Evolutionary conservation across 768 basidiomycete genomes (phyloP), one percentile per base, ranked within the genome.

Genomic region (Boletus edulis): DNA sequence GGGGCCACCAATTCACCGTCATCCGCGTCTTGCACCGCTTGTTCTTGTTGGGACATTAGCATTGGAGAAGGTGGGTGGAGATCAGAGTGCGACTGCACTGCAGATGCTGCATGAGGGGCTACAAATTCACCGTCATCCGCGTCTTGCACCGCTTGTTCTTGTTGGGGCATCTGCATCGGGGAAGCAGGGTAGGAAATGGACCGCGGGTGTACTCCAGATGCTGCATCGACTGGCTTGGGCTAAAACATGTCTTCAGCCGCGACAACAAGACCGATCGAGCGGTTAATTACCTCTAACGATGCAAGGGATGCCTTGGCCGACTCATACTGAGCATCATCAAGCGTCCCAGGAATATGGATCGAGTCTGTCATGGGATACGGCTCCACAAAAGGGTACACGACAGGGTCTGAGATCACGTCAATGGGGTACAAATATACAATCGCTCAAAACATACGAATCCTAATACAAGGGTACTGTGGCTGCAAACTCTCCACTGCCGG

Each of bases 391-490:
- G 61, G 61, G 38, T 60, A 60, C 47, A 64, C 55, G 13, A 48
- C 18, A 45, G 57, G 31, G 49, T 63, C 63, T 66, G 20, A 24
- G 18, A 27, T 10, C 5, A 34, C 2, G 39, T 63, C 32, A 62
- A 51, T 7, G 47, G 20, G 4, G 12, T 17, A 20, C 12, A 5
- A 15, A 52, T n/a, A 4, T 17, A 41, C 37, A 31, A 22, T 38
- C 18, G 9, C 11, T 42, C 3, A 10, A 24, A 12, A 65, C 70
- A n/a, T 53, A 72, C 70, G 65, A 37, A 67, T 57, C 27, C 55
- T 44, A 42, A 68, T 55, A 49, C 47, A 55, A 13, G 67, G 70
- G 52, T 69, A 69, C 10, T 40, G 46, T 18, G 65, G 29, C 39
- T 44, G 11, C 34, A 35, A 6, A 14, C 5, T 39, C 29, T 37